Conservation (phyloP, 148 eudicot genomes). For the Heliamphora exappendiculata region DNA sequence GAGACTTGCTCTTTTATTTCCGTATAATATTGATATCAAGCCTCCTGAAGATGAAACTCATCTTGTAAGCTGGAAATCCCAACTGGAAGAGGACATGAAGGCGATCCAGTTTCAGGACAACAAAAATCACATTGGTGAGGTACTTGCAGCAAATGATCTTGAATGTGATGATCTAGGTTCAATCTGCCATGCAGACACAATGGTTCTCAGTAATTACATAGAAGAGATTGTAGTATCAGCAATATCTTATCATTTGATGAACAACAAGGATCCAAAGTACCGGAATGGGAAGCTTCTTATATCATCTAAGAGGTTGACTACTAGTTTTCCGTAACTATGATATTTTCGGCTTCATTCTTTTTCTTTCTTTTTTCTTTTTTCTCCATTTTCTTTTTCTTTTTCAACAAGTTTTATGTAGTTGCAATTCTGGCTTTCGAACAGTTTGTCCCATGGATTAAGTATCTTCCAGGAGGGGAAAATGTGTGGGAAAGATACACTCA, state of each 20-base stretch:
- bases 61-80: slow-evolving; percentile 65
- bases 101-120: slow-evolving; percentile 68
- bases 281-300: slow-evolving; percentile 84
- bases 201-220: slow-evolving; percentile 55
- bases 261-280: slow-evolving; percentile 68
- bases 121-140: slow-evolving; percentile 78
- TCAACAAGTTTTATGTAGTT: not conserved
- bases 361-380: not conserved
- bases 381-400: not conserved
- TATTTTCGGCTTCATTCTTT: not conserved
- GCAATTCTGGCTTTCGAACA: slow-evolving; percentile 19
- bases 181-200: slow-evolving; percentile 66
- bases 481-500: slow-evolving; percentile 35
- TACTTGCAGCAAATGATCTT: slow-evolving; percentile 81
- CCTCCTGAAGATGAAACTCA: slow-evolving; percentile 80
- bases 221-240: slow-evolving; percentile 86
- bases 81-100: slow-evolving; percentile 81
- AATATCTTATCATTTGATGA: slow-evolving; percentile 74
- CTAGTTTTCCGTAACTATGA: not conserved
- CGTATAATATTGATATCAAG: slow-evolving; percentile 64
- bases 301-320: slow-evolving; percentile 57
- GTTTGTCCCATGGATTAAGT: slow-evolving; percentile 84
- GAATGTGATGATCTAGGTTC: slow-evolving; percentile 73
- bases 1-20: slow-evolving; percentile 48
- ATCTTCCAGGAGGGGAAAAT: slow-evolving; percentile 69